These are phyloP conservation scores for Oryza meyeriana DNA, from an alignment of 176 grass and related monocot genomes.

Conservation along the genomic window DNA sequence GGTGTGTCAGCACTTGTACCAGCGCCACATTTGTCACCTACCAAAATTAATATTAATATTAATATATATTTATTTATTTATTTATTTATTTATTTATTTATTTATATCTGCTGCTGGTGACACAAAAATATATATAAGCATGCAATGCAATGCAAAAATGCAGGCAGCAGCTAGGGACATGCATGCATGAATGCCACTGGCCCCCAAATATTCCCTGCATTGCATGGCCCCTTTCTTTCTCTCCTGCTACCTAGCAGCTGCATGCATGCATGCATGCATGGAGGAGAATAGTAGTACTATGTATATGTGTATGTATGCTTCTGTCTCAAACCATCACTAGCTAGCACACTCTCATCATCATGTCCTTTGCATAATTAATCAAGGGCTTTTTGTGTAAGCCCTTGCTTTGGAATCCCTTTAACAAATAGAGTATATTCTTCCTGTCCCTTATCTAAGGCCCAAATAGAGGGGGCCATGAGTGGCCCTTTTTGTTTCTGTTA, in stretches of 20 bases:
- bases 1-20: conserved; percentile 15
- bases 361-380: conserved; percentile 44
- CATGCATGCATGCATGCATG: not conserved
- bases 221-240: not conserved
- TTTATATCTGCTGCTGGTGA: not conserved
- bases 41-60: conserved; percentile 16
- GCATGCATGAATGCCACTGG: conserved; percentile 30
- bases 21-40: conserved; percentile 3
- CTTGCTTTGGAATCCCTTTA: conserved; percentile 32
- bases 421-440: conserved; percentile 40
- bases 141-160: not conserved
- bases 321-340: conserved; percentile 18
- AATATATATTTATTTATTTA: too few relatives aligned
- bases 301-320: conserved; percentile 23
- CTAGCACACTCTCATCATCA: conserved; percentile 25
- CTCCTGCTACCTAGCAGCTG: not conserved
- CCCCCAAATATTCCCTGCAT: conserved; percentile 54
- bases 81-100: too few relatives aligned
- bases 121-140: conserved; percentile 33
- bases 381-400: conserved; percentile 7
- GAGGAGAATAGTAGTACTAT: not conserved
- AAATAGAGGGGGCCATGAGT: conserved; percentile 29
- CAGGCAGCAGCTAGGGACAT: conserved; percentile 1
- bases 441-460: conserved; percentile 30
- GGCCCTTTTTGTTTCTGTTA: conserved; percentile 40